Evolutionary conservation across 2,329 filamentous ascomycete species (phyloP), one percentile per base, ranked within the genome.

Genomic region (Aspergillus clavatus): DNA sequence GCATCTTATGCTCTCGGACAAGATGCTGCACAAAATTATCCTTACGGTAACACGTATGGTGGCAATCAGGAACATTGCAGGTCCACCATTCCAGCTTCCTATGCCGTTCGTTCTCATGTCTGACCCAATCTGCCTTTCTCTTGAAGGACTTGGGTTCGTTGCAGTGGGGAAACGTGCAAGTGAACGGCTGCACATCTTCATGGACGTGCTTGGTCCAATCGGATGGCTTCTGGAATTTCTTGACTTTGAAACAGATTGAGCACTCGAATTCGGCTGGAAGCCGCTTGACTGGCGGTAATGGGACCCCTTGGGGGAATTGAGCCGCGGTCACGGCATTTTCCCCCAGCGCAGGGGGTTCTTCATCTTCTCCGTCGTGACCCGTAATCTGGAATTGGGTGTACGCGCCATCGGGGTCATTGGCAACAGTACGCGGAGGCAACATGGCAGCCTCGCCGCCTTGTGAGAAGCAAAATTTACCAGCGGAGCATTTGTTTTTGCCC

Each of bases 151-250:
- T 95, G 14, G 87, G 83, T 38, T 95, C 89, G 7, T 80, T 79
- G 62, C 90, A 95, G 40, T 81, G 77, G 2, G 86, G 82, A 72
- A 91, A 95, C 0, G 89, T 95, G 68, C 90, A 96, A 3, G 88
- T 94, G 56, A 95, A 95, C 0, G 90, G 90, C 62, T 93, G 87
- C 1, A 95, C 82, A 62, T 96, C 90, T 67, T 95, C 90, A 57
- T 95, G 88, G 1, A 96, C 87, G 60, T 96, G 90, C 65, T 96
- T 95, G 1, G 89, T 95, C 90, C 90, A 96, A 67, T 96, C 90
- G 0, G 89, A 95, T 12, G 89, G 90, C 66, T 95, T 95, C 57
- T 84, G 81, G 57, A 93, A 89, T 58, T 83, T 88, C 73, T 93
- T 95, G 42, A 83, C 78, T 55, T 84, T 81, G 71, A 88, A 95